Evolutionary conservation across 257 asterid genomes (phyloP), one percentile per base, ranked within the genome.

Genomic region (Knoxia roxburghii): DNA sequence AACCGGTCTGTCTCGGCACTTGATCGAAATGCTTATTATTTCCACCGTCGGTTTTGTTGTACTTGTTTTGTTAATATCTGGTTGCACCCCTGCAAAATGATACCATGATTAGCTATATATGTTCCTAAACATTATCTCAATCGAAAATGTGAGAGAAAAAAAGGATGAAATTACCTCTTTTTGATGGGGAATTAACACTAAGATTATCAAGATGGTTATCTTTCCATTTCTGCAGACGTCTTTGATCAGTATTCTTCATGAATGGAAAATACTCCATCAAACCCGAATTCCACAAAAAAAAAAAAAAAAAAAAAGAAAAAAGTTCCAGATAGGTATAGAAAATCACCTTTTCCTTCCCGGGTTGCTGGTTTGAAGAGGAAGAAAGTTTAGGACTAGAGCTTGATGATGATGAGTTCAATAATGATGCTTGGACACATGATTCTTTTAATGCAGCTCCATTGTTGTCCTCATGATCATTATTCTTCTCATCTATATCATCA

Each of bases 1-100:
- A 18, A 83, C 87, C 2, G 86, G 77, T 53, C 91, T 61, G 20
- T 75, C 88, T 0, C 82, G 83, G 33, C 85, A 82, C 10, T 75
- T 61, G 13, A 85, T 81, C 17, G 81, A 77, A 24, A 85, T 66
- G 39, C 78, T 77, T 69, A 72, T 55, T 52, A 81, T 48, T 55
- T 77, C 65, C 33, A 83, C 84, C 9, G 72, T 72, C n/a, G 84
- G 69, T 41, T 50, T n/a, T 9, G 41, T 72, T 58, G 32, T 39
- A n/a, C 32, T 71, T 33, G 53, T 79, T 77, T n/a, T 57, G 5
- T 11, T 57, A 29, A n/a, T n/a, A n/a, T n/a, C n/a, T n/a, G n/a
- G n/a, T n/a, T n/a, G n/a, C n/a, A n/a, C n/a, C n/a, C 57, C 73
- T 67, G 49, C 50, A 27, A 15, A 29, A 3, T 37, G 4, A 37